Conservation (phyloP, 345 rosid genomes). For the Zanthoxylum bungeanum region DNA sequence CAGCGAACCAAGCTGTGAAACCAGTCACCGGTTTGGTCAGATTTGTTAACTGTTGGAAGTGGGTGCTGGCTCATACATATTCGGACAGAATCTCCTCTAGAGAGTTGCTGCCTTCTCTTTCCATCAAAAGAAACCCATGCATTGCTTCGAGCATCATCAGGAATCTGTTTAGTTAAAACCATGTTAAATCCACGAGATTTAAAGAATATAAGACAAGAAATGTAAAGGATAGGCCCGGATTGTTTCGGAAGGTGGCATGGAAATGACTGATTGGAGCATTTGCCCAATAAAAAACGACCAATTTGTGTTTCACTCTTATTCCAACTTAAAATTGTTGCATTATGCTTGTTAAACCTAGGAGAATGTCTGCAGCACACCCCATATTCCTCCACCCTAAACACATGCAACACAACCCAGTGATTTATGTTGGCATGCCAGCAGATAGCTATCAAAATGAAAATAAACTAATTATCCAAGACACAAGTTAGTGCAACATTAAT, state of each 20-base stretch:
- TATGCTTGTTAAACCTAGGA: background rate
- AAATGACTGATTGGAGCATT: background rate
- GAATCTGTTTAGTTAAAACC: conserved; percentile 50
- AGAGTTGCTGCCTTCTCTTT: conserved; percentile 95
- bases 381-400: background rate
- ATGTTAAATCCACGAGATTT: background rate
- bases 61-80: conserved; percentile 97
- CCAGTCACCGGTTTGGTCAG: conserved; percentile 97
- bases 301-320: background rate
- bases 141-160: conserved; percentile 89
- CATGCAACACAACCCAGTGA: background rate
- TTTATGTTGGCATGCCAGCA: background rate
- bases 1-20: conserved; percentile 92
- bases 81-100: conserved; percentile 87
- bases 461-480: background rate
- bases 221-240: background rate
- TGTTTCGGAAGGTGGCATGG: background rate
- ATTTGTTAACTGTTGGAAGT: conserved; percentile 90
- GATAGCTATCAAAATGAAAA: background rate
- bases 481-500: background rate
- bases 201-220: background rate
- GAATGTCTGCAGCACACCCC: background rate
- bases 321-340: background rate
- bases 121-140: conserved; percentile 99
- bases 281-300: too few species aligned